Conservation (phyloP, 163 green algal species). For the Volvox carteri region DNA sequence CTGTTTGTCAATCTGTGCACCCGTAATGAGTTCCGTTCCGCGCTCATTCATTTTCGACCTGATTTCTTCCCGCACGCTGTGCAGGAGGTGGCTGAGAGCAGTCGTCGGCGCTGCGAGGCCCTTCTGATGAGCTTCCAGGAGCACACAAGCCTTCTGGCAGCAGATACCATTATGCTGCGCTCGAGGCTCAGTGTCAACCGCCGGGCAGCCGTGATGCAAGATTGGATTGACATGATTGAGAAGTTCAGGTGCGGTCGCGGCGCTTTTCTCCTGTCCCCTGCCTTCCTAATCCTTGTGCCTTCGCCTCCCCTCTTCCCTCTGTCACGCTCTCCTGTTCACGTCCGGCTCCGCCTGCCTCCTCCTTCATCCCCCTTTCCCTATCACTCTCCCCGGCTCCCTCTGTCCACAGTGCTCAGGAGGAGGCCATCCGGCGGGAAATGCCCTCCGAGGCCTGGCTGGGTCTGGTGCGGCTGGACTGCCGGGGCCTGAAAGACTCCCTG, state of each 20-base stretch:
- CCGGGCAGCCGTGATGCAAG: background rate
- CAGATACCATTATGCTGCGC: slow-evolving; percentile 43
- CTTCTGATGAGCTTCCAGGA: slow-evolving; percentile 59
- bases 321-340: too few species aligned
- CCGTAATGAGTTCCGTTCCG: background rate
- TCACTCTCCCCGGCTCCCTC: background rate
- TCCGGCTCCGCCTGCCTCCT: too few species aligned
- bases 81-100: slow-evolving; percentile 46
- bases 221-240: slow-evolving; percentile 52
- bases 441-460: slow-evolving; percentile 58
- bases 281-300: too few species aligned
- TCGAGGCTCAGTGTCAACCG: slow-evolving; percentile 22
- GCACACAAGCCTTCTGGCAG: slow-evolving; percentile 48
- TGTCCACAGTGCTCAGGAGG: slow-evolving; percentile 45
- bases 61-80: background rate
- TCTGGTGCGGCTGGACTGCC: slow-evolving; percentile 57
- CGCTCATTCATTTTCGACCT: background rate
- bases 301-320: too few species aligned
- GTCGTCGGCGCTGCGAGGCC: slow-evolving; percentile 43
- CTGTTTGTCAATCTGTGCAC: too few species aligned
- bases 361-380: background rate
- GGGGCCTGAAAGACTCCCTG: slow-evolving; percentile 50
- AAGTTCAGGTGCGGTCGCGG: slow-evolving; percentile 54
- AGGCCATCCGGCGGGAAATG: slow-evolving; percentile 46
- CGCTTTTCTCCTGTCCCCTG: too few species aligned